A percentile compares a stretch with the other conserved stretches of the same genome.
These are phyloP conservation scores for Juncus effusus DNA, from an alignment of 176 grass and related monocot genomes.

Conservation along the genomic window DNA sequence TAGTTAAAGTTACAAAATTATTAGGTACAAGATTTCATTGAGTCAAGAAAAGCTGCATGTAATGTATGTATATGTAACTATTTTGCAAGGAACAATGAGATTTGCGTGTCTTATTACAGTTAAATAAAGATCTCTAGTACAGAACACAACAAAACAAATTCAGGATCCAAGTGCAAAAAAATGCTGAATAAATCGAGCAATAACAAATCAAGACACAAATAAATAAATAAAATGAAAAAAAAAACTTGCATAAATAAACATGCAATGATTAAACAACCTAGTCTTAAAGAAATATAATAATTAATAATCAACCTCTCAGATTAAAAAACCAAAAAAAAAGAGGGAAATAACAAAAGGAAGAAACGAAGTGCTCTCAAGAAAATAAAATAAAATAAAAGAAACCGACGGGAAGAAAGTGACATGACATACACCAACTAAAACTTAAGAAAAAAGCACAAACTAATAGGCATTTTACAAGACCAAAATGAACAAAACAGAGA, in stretches of 20 bases:
- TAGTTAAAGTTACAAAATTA: neutral
- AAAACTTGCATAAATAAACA: too few species aligned
- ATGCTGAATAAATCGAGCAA: neutral
- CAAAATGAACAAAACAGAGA: neutral
- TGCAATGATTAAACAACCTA: too few species aligned
- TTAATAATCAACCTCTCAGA: too few species aligned
- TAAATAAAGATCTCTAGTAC: too few species aligned
- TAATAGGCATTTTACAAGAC: neutral
- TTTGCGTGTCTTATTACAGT: too few species aligned
- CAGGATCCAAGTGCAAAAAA: neutral
- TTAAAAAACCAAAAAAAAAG: neutral
- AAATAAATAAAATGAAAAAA: too few species aligned
- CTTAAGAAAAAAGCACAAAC: neutral
- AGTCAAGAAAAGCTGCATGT: too few species aligned
- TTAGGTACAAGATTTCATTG: too few species aligned
- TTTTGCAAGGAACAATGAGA: too few species aligned
- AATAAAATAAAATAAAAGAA: neutral
- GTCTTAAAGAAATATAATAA: too few species aligned
- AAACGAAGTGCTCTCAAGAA: neutral
- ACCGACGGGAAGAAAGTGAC: neutral
- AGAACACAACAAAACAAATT: too few species aligned
- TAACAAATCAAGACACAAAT: neutral
- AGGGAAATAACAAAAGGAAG: neutral
- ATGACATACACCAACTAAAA: conserved; percentile 11
- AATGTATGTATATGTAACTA: too few species aligned